Base-by-base conservation (phyloP, 1,284 basidiomycete genomes). In the Neotropicomus parvogracilis region DNA sequence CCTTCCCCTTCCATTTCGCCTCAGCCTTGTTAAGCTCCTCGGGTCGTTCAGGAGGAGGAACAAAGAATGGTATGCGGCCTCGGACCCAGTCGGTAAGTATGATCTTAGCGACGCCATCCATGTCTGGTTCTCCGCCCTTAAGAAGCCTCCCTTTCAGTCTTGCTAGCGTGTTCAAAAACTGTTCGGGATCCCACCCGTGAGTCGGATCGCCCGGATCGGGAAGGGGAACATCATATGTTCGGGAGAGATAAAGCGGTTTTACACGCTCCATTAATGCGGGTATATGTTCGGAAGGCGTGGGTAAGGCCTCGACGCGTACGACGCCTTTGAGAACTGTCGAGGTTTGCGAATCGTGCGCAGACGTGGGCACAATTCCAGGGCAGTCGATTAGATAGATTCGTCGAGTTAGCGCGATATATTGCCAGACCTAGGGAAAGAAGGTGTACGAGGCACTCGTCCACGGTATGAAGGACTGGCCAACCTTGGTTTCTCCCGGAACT, bases 331-430 rank as follows among this genome's bases (percentile, higher is more conserved):
- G 80, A 26, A 99, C 97, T 1, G 88, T 98, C 40, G 85, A 83
- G 0, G 94, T 94, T 65, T 97, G 89, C 1, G 90, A 83, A 69
- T 99, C 95, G 50, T 83, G 74, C 21, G 92, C 88, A 29, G 93
- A 95, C 21, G 94, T 87, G 2, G 97, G 97, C 1, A 99, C 97
- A 66, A 99, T 93, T 53, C 97, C 95, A 26, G 95, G 95, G 67
- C 95, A 99, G 74, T 99, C 97, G 73, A 99, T 97, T 56, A 99
- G 85, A 76, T 98, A 99, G 68, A 99, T 99, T 53, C 91, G 83
- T 53, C 88, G 83, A 61, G 95, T 98, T 44, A 99, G 77, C 21
- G 93, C 92, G 70, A 99, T 97, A 72, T 99, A 99, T 80, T 99
- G 95, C 97, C 97, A 99, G 57, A 99, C 93, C 85, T 88, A 48